phyloP scores from a whole-genome alignment of 2,329 filamentous ascomycete genomes.

The Colletotrichum sp. region DNA sequence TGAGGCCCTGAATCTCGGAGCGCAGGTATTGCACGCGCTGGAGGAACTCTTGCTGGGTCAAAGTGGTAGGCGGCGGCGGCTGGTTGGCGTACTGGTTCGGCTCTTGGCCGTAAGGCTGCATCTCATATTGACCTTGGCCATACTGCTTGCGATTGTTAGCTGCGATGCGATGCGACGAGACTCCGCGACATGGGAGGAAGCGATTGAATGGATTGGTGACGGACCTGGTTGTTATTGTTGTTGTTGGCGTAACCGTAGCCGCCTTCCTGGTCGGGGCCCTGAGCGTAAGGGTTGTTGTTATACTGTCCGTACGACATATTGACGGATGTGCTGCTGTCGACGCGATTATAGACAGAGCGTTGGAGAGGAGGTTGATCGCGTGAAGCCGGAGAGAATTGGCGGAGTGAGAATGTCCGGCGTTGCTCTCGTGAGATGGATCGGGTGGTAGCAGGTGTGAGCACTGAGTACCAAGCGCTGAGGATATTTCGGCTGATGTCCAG shows the following conservation, averaged over 20 bases:
- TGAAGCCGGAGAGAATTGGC: background rate
- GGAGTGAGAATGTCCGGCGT: background rate
- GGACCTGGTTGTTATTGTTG: constrained; percentile 39
- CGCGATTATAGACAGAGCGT: background rate
- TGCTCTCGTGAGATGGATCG: constrained; percentile 1
- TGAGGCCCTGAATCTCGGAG: constrained; percentile 70
- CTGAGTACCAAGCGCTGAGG: background rate
- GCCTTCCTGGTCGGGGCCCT: constrained; percentile 52
- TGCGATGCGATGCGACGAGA: background rate
- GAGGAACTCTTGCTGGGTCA: constrained; percentile 73
- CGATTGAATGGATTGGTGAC: constrained; percentile 23
- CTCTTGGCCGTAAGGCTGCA: constrained; percentile 55
- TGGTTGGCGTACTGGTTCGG: constrained; percentile 25
- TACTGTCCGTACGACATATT: constrained; percentile 69
- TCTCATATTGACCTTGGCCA: constrained; percentile 53
- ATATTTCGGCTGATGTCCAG: constrained; percentile 20
- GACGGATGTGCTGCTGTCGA: constrained; percentile 18
- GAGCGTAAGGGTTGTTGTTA: constrained; percentile 69
- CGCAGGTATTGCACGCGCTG: constrained; percentile 70
- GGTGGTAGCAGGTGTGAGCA: background rate
- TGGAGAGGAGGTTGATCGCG: background rate
- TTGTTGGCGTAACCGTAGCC: constrained; percentile 45
- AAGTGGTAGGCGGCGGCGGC: constrained; percentile 28
- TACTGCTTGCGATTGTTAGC: constrained; percentile 18
- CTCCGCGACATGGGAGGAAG: background rate